Base-by-base conservation (phyloP, 2,329 filamentous ascomycete species). In the Kalaharituber pfeilii region DNA sequence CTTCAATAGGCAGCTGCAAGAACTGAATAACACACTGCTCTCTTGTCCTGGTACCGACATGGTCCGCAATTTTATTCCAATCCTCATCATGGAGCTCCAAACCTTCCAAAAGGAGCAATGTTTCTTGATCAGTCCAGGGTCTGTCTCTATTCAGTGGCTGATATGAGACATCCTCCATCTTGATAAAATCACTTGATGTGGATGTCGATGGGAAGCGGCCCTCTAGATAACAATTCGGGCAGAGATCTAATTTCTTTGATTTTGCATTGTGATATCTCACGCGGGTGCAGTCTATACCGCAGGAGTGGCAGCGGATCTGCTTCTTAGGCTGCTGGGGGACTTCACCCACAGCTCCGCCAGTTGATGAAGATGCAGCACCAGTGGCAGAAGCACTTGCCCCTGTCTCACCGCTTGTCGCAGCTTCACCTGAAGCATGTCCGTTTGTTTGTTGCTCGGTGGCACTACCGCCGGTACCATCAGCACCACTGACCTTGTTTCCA, bases 11-110 rank as follows among this genome's bases (percentile, higher is more conserved):
- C 30, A 98, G 75, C 66, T 95, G 87, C 60, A 98, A 69, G 72
- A 98, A 98, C 67, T 95, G 91, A 63, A 96, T 76, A 15, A 96
- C 89, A 67, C 91, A 98, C 70, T 98, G 89, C 68, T 98, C 93
- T 52, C 86, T 78, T 1, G 87, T 94, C 57, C 89, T 81, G 2
- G 86, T 93, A 50, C 84, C 84, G 44, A 98, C 91, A 65, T 95
- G 85, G 59, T 89, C 86, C 1, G 93, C 82, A 61, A 98, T 88
- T 64, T 86, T 80, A 55, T 84, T 82, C 91, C 91, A 98, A 69
- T 96, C 86, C 57, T 96, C 89, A 60, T 96, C 89, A 63, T 89
- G 94, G 63, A 83, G 78, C 70, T 98, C 91, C 50, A 98, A 73
- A 7, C 80, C 93, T 68, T 98, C 91, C 5, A 98, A 76, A 33